Evolutionary conservation across 1,139 yeast species (phyloP).

Genomic region (Kodamaea derodonti): DNA sequence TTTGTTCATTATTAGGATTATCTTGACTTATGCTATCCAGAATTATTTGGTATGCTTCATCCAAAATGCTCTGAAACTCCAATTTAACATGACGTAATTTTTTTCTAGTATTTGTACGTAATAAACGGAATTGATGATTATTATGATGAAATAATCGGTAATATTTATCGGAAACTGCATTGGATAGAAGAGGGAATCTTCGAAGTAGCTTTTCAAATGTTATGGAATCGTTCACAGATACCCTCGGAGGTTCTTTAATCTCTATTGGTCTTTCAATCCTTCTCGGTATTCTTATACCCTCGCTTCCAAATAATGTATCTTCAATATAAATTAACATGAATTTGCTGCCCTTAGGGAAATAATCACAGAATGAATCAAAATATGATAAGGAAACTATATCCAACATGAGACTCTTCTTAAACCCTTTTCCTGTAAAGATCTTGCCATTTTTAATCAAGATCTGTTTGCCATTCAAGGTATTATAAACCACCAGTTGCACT

Average conservation of each 20-base stretch:
- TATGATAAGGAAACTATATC: conserved; percentile 41
- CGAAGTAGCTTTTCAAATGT: conserved; percentile 36
- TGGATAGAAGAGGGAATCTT: conserved; percentile 44
- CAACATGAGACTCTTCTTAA: conserved; percentile 44
- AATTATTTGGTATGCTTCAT: conserved; percentile 36
- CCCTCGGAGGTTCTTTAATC: not conserved
- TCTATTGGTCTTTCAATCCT: conserved; percentile 3
- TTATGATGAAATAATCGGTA: conserved; percentile 43
- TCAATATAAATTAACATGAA: conserved; percentile 54
- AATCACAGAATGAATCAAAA: conserved; percentile 43
- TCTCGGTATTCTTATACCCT: conserved; percentile 3
- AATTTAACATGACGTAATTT: conserved; percentile 23
- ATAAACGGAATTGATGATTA: conserved; percentile 29
- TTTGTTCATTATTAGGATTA: conserved; percentile 34
- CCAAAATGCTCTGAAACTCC: conserved; percentile 34
- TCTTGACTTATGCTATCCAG: conserved; percentile 40
- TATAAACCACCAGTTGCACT: conserved; percentile 42
- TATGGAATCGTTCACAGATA: conserved; percentile 3
- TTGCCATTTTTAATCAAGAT: conserved; percentile 54
- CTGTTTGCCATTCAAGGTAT: conserved; percentile 59
- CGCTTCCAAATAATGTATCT: conserved; percentile 43
- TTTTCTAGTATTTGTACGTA: conserved; percentile 30
- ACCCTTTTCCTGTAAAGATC: conserved; percentile 57
- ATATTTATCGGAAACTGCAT: conserved; percentile 45
- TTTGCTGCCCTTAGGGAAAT: conserved; percentile 46